Conservation (phyloP, 768 basidiomycete genomes). For the Kwoniella europaea region DNA sequence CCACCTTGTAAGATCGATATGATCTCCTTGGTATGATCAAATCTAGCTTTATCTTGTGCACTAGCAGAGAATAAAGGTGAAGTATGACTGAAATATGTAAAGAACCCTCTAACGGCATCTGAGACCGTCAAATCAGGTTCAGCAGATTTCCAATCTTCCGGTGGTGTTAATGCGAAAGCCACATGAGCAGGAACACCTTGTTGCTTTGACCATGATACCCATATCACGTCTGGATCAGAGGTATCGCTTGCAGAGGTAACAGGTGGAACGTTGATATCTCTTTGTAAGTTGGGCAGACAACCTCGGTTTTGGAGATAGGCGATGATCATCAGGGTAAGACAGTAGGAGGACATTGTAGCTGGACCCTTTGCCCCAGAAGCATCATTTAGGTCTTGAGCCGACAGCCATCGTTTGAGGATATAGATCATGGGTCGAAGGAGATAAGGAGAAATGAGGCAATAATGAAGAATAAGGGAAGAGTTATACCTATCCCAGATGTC, state of each 20-base stretch:
- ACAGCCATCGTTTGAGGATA: conserved; percentile 52
- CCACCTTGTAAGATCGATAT: conserved; percentile 45
- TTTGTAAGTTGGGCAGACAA: conserved; percentile 53
- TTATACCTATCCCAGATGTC: conserved; percentile 44
- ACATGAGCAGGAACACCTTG: conserved; percentile 45
- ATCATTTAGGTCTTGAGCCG: conserved; percentile 51
- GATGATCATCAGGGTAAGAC: conserved; percentile 53
- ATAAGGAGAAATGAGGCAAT: conserved; percentile 50
- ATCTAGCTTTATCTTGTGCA: conserved; percentile 12
- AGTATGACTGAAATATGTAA: conserved; percentile 37
- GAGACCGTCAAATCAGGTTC: conserved; percentile 35
- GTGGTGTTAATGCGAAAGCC: conserved; percentile 31
- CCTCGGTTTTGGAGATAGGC: conserved; percentile 53
- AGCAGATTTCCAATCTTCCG: conserved; percentile 28
- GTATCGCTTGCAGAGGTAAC: conserved; percentile 24
- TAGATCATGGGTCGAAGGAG: conserved; percentile 56
- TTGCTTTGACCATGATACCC: conserved; percentile 47
- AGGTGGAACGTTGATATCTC: conserved; percentile 27
- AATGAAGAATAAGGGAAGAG: conserved; percentile 50
- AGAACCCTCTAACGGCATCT: conserved; percentile 53
- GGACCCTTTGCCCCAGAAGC: conserved; percentile 47
- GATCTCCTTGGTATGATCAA: conserved; percentile 34
- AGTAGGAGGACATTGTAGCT: conserved; percentile 54
- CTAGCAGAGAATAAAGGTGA: background rate
- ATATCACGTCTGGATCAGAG: conserved; percentile 41